Conservation (phyloP, 495 filamentous ascomycete genomes). For the Oidiodendron maius region DNA sequence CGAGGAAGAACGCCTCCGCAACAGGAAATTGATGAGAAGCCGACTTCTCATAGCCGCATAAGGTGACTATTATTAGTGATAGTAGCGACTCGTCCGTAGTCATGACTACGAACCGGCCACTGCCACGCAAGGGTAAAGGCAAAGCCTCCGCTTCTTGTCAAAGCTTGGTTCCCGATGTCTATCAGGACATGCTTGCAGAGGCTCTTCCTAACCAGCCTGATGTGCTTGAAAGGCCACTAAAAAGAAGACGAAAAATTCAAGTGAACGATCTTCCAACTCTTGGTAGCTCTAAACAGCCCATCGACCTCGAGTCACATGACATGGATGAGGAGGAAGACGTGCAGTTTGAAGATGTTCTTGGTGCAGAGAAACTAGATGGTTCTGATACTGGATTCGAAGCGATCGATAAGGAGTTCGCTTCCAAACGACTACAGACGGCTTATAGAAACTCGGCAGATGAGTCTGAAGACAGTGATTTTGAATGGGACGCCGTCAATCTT, state of each 20-base stretch:
- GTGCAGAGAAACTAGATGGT: background rate
- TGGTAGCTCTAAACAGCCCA: background rate
- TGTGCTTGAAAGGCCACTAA: slow-evolving; percentile 36
- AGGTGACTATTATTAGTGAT: background rate
- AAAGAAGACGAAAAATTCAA: slow-evolving; percentile 24
- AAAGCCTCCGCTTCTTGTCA: slow-evolving; percentile 4
- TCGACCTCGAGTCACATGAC: slow-evolving; percentile 27
- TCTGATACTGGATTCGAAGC: background rate
- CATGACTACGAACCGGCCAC: slow-evolving; percentile 5
- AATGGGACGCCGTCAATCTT: slow-evolving; percentile 64
- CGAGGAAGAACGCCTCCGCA: background rate
- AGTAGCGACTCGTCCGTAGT: background rate
- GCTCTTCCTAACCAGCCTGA: slow-evolving; percentile 39
- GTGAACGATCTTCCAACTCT: slow-evolving; percentile 17
- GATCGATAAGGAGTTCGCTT: background rate
- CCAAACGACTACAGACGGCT: slow-evolving; percentile 18
- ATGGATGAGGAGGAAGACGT: slow-evolving; percentile 24
- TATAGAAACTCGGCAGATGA: slow-evolving; percentile 21
- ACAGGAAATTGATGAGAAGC: background rate
- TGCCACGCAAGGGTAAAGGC: slow-evolving; percentile 11
- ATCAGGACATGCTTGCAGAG: slow-evolving; percentile 63
- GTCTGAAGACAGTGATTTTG: slow-evolving; percentile 53
- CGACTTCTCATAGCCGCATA: slow-evolving; percentile 1
- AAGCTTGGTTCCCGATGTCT: slow-evolving; percentile 46
- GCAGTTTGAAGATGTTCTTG: slow-evolving; percentile 28